Base-by-base conservation (phyloP, 2,329 filamentous ascomycete genomes). In the Monosporascus sp. region DNA sequence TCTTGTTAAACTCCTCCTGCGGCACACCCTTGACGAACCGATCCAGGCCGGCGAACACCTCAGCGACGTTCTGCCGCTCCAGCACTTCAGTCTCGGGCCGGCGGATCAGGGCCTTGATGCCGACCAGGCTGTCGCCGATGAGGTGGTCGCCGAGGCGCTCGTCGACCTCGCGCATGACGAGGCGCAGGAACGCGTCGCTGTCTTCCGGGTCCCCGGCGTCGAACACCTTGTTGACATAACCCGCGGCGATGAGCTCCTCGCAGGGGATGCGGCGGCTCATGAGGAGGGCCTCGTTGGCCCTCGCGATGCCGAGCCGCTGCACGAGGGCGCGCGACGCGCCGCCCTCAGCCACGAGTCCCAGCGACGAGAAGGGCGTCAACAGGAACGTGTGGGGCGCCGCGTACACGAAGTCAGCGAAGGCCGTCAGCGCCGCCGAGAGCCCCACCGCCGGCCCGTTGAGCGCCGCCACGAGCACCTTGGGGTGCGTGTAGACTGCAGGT, bases 371-470 rank as follows among this genome's bases (percentile, higher is more conserved):
- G 4, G 94, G 94, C 1, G 92, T 96, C 26, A 97, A 84, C 26
- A 97, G 78, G 73, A 91, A 99, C 31, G 91, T 76, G 61, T 88
- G 81, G 0, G 92, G 91, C 0, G 87, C 80, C 67, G 83, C 86
- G 78, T 97, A 97, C 69, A 97, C 83, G 76, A 97, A 97, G 76
- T 97, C 94, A 24, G 89, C 89, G 70, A 90, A 88, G 27, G 86
- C 86, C 54, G 91, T 77, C 0, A 97, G 74, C 0, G 93, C 92
- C 1, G 93, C 94, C 2, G 88, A 89, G 34, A 97, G 85, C 6
- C 94, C 94, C 51, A 99, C 81, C 11, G 86, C 91, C 6, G 94
- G 94, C 3, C 93, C 94, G 74, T 97, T 97, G 60, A 97, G 85
- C 0, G 90, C 94, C 0, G 87, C 86, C 56, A 97, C 82, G 24